These are phyloP conservation scores for Gossypium longicalyx DNA, from an alignment of 345 rosid species.

Conservation along the genomic window DNA sequence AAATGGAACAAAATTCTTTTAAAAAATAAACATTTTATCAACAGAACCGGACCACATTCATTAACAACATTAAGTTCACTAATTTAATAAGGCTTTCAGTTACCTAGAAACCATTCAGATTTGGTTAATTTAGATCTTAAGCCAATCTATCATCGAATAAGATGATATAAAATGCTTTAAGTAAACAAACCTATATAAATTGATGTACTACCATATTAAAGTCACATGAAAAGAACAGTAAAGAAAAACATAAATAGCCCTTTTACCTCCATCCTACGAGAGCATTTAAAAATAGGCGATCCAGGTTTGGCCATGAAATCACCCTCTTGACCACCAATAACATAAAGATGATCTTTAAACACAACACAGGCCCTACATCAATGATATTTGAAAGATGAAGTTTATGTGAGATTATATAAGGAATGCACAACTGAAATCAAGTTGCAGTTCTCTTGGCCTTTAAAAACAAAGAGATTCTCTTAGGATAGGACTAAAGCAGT, in stretches of 20 bases:
- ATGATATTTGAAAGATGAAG: background rate
- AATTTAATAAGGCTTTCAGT: background rate
- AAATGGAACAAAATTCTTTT: background rate
- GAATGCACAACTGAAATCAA: background rate
- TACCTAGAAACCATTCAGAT: background rate
- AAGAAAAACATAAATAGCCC: background rate
- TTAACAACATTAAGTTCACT: background rate
- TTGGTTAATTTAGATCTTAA: background rate
- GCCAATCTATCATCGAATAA: background rate
- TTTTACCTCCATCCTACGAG: constrained; percentile 78
- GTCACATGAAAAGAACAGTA: background rate
- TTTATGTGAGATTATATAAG: background rate
- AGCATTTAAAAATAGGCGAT: constrained; percentile 95
- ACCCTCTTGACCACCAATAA: constrained; percentile 97
- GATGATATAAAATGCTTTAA: background rate
- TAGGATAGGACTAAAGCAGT: background rate
- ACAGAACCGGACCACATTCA: background rate
- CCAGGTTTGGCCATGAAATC: constrained; percentile 99
- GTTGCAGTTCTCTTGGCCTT: background rate
- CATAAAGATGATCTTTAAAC: constrained; percentile 62
- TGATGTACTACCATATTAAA: constrained; percentile 1
- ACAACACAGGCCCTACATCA: constrained; percentile 72
- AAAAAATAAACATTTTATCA: background rate
- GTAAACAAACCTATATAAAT: background rate
- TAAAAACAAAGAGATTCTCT: constrained; percentile 4